phyloP scores from a whole-genome alignment of 2,329 filamentous ascomycete genomes.

The Alternaria sp. region DNA sequence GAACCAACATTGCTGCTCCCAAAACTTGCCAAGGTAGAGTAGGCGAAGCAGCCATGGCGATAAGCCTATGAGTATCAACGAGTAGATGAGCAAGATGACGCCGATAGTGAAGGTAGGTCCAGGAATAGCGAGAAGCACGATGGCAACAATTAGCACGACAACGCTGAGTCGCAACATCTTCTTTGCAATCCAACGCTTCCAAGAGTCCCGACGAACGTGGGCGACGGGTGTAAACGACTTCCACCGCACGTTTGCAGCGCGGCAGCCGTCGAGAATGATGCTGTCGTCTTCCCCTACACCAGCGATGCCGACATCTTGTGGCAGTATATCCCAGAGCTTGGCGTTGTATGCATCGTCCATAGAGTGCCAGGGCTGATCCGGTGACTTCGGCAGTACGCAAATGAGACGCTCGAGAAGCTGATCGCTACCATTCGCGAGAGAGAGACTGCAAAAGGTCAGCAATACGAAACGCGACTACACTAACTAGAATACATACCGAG shows the following conservation, averaged over 20 bases:
- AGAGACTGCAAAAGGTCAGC: conserved; percentile 43
- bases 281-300: conserved; percentile 55
- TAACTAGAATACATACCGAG: conserved; percentile 34
- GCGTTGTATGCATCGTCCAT: conserved; percentile 54
- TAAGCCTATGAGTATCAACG: conserved; percentile 39
- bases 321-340: conserved; percentile 59
- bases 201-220: conserved; percentile 35
- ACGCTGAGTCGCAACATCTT: conserved; percentile 30
- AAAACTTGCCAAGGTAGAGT: conserved; percentile 54
- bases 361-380: conserved; percentile 52
- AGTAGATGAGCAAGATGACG: conserved; percentile 35
- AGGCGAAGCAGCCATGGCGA: conserved; percentile 49
- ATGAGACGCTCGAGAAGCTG: conserved; percentile 58
- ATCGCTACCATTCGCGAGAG: conserved; percentile 58
- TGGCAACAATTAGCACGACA: conserved; percentile 28
- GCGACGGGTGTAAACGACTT: conserved; percentile 52
- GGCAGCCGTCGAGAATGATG: conserved; percentile 55
- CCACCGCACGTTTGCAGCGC: conserved; percentile 57
- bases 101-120: neutral
- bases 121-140: conserved; percentile 22
- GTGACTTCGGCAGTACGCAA: conserved; percentile 52
- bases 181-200: conserved; percentile 38
- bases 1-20: conserved; percentile 54
- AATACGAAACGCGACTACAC: neutral
- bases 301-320: conserved; percentile 52